These are phyloP conservation scores for Aquanectria penicillioides DNA, from an alignment of 2,329 filamentous ascomycete genomes.

Conservation along the genomic window DNA sequence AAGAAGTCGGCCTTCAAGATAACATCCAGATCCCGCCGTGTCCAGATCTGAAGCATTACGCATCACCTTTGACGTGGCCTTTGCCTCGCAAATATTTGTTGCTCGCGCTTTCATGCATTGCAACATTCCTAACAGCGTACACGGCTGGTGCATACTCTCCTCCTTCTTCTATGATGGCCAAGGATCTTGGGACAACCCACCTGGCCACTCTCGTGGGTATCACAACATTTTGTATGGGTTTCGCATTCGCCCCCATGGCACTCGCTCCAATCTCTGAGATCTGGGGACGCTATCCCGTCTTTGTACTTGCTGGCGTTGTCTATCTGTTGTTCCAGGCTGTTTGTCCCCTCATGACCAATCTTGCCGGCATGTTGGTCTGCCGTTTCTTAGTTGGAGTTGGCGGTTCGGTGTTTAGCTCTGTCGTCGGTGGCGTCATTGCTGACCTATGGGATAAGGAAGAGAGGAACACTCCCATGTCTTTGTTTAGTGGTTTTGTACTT, in stretches of 20 bases:
- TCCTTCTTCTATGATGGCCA: conserved; percentile 70
- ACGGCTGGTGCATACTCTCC: conserved; percentile 84
- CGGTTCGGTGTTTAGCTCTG: conserved; percentile 82
- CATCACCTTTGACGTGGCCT: conserved; percentile 80
- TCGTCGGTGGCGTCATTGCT: conserved; percentile 91
- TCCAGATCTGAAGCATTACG: conserved; percentile 74
- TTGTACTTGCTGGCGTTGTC: conserved; percentile 76
- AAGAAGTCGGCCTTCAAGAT: conserved; percentile 16
- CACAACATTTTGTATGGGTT: conserved; percentile 83
- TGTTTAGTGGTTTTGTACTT: conserved; percentile 84
- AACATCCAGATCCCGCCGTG: conserved; percentile 59
- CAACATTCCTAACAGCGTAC: conserved; percentile 82
- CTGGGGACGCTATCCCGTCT: conserved; percentile 86
- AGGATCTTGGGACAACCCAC: conserved; percentile 71
- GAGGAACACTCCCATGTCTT: conserved; percentile 88
- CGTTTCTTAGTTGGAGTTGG: conserved; percentile 83
- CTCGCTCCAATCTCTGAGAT: conserved; percentile 90
- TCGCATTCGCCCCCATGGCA: conserved; percentile 86
- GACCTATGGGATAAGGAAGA: conserved; percentile 84
- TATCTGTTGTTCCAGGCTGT: conserved; percentile 78
- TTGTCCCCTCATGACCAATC: conserved; percentile 75
- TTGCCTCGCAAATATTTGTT: conserved; percentile 73
- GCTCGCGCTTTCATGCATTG: conserved; percentile 78
- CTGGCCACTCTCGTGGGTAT: conserved; percentile 79
- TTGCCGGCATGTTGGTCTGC: conserved; percentile 78